Percentiles rank a stretch among this genome's conserved stretches.
Conservation (phyloP, 2,329 filamentous ascomycete genomes). For the Aspergillus terreus region DNA sequence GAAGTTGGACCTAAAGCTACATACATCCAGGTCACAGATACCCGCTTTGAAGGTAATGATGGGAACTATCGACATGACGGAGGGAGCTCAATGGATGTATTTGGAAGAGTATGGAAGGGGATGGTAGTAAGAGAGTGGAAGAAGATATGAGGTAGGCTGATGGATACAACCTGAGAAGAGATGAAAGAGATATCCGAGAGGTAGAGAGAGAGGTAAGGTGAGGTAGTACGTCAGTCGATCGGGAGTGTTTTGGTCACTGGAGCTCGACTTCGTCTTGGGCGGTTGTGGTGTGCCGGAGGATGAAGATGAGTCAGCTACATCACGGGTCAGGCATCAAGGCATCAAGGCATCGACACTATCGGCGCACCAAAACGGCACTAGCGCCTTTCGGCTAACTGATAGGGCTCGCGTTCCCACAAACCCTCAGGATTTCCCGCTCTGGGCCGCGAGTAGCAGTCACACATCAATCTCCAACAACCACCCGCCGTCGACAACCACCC, state of each 20-base stretch:
- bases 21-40: conserved; percentile 77
- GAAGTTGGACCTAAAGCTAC: conserved; percentile 30
- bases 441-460: conserved; percentile 36
- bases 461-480: conserved; percentile 40
- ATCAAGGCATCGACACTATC: conserved; percentile 7
- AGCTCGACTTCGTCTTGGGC: conserved; percentile 3
- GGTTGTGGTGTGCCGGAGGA: too few species aligned
- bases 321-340: conserved; percentile 4
- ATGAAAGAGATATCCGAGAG: background rate
- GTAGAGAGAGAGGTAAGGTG: background rate
- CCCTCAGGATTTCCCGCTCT: conserved; percentile 35
- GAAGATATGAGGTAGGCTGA: background rate
- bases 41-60: conserved; percentile 97
- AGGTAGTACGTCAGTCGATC: conserved; percentile 8
- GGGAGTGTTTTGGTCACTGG: background rate
- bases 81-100: conserved; percentile 4
- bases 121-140: background rate
- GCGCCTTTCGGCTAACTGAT: conserved; percentile 31
- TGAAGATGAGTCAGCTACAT: too few species aligned
- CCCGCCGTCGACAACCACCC: conserved; percentile 42
- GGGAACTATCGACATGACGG: conserved; percentile 73
- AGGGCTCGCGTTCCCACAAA: conserved; percentile 45
- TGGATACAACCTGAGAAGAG: background rate
- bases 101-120: conserved; percentile 4
- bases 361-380: conserved; percentile 31